These are phyloP conservation scores for Umbelopsis ramanniana DNA, from an alignment of 192 early-diverging fungal genomes.

Conservation along the genomic window DNA sequence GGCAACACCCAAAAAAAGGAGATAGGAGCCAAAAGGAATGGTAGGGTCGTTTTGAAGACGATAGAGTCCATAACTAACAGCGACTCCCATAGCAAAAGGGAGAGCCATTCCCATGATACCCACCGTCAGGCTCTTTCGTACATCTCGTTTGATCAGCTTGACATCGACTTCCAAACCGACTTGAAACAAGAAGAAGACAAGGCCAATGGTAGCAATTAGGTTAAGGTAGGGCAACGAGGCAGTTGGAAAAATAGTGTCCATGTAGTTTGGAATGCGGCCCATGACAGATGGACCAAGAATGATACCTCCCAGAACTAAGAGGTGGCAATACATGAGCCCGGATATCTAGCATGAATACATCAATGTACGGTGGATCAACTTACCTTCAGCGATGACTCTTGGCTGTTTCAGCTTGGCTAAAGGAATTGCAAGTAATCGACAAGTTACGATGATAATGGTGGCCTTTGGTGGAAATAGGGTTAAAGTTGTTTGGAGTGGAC, in stretches of 20 bases:
- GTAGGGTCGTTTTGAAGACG: slow-evolving; percentile 48
- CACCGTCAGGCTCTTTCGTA: slow-evolving; percentile 62
- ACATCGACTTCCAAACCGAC: slow-evolving; percentile 88
- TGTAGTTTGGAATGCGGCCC: slow-evolving; percentile 73
- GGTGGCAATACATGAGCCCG: too few species aligned
- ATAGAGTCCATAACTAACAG: slow-evolving; percentile 75
- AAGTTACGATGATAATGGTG: slow-evolving; percentile 71
- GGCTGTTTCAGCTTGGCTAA: slow-evolving; percentile 77
- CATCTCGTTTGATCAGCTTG: slow-evolving; percentile 54
- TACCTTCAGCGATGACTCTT: slow-evolving; percentile 83
- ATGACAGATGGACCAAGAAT: slow-evolving; percentile 87
- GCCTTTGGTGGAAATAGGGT: slow-evolving; percentile 32
- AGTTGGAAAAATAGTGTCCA: slow-evolving; percentile 71
- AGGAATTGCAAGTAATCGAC: slow-evolving; percentile 66
- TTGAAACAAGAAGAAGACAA: slow-evolving; percentile 89
- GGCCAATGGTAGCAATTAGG: slow-evolving; percentile 84
- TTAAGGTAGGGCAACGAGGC: slow-evolving; percentile 71
- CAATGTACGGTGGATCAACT: background rate
- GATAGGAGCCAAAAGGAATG: slow-evolving; percentile 67
- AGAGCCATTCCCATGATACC: slow-evolving; percentile 80
- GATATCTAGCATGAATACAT: too few species aligned
- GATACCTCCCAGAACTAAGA: slow-evolving; percentile 80
- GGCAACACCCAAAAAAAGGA: slow-evolving; percentile 89
- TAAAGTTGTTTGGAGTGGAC: background rate
- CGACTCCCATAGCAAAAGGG: slow-evolving; percentile 81